A percentile compares a stretch with the other conserved stretches of the same genome.
Evolutionary conservation across 225 moss, liverwort and hornwort species (phyloP).

Genomic region (Marchantia polymorpha): DNA sequence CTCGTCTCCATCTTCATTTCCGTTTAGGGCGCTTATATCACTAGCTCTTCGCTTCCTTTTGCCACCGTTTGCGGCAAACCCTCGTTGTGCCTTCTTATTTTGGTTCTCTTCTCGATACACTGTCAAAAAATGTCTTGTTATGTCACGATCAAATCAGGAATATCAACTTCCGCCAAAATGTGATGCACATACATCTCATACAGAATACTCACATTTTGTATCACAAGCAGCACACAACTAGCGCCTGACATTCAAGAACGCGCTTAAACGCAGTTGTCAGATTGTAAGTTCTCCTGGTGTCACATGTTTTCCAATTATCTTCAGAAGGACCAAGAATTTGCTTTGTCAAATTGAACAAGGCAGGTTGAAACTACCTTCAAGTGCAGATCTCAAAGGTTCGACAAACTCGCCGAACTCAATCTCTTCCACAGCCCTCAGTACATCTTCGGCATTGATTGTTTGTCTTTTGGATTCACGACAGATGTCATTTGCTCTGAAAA

Average conservation of each 20-base stretch:
- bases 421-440: conserved; percentile 89
- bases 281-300: too few relatives aligned
- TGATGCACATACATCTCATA: not conserved
- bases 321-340: not conserved
- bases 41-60: conserved; percentile 33
- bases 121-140: conserved; percentile 6
- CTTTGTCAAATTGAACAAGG: too few relatives aligned
- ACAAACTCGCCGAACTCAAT: conserved; percentile 80
- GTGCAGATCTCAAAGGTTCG: conserved; percentile 53
- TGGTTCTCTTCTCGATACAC: conserved; percentile 36
- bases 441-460: conserved; percentile 91
- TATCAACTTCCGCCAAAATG: not conserved
- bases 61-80: not conserved
- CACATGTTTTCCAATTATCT: not conserved
- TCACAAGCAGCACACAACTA: not conserved
- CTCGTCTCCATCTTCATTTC: conserved; percentile 25
- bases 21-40: conserved; percentile 25
- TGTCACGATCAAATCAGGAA: not conserved
- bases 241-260: too few relatives aligned
- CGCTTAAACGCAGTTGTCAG: too few relatives aligned
- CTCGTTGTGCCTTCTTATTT: conserved; percentile 37
- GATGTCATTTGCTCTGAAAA: conserved; percentile 83
- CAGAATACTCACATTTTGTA: not conserved
- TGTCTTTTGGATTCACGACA: conserved; percentile 91
- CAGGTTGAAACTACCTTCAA: conserved; percentile 40